phyloP scores from a whole-genome alignment of 208 protist species.

The Tritrichomonas foetus region DNA sequence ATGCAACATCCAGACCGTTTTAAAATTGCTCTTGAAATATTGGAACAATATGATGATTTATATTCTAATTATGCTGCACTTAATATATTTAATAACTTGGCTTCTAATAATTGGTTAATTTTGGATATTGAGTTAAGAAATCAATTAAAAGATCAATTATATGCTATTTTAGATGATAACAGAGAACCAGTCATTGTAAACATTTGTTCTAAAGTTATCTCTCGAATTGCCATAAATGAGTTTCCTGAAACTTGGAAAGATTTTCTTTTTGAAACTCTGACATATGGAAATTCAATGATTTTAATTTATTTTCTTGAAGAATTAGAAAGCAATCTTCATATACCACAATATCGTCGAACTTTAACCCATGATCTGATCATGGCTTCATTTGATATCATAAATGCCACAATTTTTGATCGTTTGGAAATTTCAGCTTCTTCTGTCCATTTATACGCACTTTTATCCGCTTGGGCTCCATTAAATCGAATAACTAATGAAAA shows the following conservation, averaged over 20 bases:
- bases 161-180: neutral
- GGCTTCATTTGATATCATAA: no score
- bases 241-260: neutral
- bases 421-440: no score
- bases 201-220: neutral
- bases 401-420: no score
- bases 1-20: neutral
- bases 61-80: neutral
- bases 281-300: no score
- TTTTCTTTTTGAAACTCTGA: neutral
- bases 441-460: no score
- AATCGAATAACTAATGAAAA: no score
- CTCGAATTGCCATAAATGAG: neutral
- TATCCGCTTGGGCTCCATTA: no score
- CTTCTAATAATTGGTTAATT: neutral
- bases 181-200: neutral
- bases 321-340: no score
- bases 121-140: neutral
- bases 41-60: neutral
- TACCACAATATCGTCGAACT: no score
- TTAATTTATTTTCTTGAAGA: no score
- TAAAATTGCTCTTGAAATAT: neutral
- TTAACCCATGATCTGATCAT: no score
- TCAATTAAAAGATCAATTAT: neutral
- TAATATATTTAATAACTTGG: neutral